Percentiles rank a stretch among this genome's conserved stretches.
Evolutionary conservation across 345 rosid species (phyloP).

Genomic region (Draba incana): DNA sequence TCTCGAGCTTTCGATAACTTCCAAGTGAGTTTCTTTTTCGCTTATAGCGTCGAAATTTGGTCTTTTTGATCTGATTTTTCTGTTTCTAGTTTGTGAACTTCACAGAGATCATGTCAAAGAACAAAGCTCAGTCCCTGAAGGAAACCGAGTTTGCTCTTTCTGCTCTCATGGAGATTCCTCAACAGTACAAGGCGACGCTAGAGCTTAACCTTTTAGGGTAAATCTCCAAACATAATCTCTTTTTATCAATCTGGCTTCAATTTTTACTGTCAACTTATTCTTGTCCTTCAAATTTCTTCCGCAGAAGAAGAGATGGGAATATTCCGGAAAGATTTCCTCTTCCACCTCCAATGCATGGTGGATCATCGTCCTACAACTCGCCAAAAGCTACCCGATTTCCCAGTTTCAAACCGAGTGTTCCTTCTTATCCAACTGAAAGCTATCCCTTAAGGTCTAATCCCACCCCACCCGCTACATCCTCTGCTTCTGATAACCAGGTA

Average conservation of each 20-base stretch:
- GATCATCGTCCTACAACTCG: constrained; percentile 46
- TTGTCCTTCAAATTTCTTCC: neutral
- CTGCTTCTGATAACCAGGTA: constrained; percentile 72
- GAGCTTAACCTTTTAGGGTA: constrained; percentile 91
- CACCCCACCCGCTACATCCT: constrained; percentile 54
- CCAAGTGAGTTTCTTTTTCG: constrained; percentile 58
- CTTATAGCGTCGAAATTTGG: neutral
- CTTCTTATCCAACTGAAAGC: constrained; percentile 53
- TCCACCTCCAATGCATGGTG: constrained; percentile 66
- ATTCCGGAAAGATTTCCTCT: constrained; percentile 64
- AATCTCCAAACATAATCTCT: constrained; percentile 58
- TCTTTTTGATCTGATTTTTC: constrained; percentile 26
- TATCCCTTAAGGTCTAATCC: constrained; percentile 48
- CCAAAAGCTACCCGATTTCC: constrained; percentile 46
- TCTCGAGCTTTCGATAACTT: constrained; percentile 93
- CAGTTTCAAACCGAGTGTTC: constrained; percentile 63
- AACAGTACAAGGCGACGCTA: constrained; percentile 90
- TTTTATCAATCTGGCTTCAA: constrained; percentile 39
- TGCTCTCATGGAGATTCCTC: constrained; percentile 95
- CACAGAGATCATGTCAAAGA: constrained; percentile 89
- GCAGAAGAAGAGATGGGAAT: constrained; percentile 62
- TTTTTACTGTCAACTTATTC: constrained; percentile 4
- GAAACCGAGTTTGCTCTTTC: constrained; percentile 92
- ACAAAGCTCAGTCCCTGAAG: constrained; percentile 54
- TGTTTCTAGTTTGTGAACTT: constrained; percentile 86